These are phyloP conservation scores for Apophysomyces sp. DNA, from an alignment of 371 early-diverging fungal species.

Conservation along the genomic window DNA sequence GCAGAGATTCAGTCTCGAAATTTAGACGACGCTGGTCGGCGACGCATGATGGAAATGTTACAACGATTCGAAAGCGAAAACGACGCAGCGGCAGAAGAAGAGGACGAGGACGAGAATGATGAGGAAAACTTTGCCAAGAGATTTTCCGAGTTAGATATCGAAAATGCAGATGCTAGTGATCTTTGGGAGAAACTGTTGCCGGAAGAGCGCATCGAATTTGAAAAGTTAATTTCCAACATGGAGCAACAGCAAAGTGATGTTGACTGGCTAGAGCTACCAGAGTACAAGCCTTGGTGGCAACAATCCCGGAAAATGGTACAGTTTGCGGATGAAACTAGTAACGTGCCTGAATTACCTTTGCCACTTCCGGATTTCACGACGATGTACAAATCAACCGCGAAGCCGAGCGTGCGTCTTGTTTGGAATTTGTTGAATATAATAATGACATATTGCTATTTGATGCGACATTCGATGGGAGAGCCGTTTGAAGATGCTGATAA, in stretches of 20 bases:
- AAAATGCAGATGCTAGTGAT: conserved; percentile 44
- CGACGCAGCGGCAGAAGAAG: conserved; percentile 14
- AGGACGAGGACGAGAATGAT: conserved; percentile 26
- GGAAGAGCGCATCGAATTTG: conserved; percentile 57
- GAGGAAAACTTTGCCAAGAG: conserved; percentile 46
- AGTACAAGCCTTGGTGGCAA: conserved; percentile 46
- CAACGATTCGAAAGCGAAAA: conserved; percentile 53
- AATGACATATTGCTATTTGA: conserved; percentile 36
- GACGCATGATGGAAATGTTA: conserved; percentile 55
- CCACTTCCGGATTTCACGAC: conserved; percentile 18
- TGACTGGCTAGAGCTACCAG: conserved; percentile 14
- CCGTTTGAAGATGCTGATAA: conserved; percentile 21
- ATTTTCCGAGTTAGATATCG: conserved; percentile 52
- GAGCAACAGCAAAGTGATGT: not conserved
- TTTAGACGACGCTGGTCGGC: conserved; percentile 38
- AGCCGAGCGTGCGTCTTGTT: conserved; percentile 14
- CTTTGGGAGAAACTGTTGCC: conserved; percentile 56
- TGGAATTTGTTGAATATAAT: conserved; percentile 31
- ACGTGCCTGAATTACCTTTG: conserved; percentile 11
- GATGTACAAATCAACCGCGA: conserved; percentile 10
- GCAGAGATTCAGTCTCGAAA: conserved; percentile 57
- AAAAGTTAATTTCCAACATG: conserved; percentile 16
- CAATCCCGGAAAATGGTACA: conserved; percentile 4
- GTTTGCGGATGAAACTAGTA: not conserved
- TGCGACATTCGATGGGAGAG: conserved; percentile 35